A percentile compares a stretch with the other conserved stretches of the same genome.
Conservation (phyloP, 2,329 filamentous ascomycete species). For the Lachnellula cervina region DNA sequence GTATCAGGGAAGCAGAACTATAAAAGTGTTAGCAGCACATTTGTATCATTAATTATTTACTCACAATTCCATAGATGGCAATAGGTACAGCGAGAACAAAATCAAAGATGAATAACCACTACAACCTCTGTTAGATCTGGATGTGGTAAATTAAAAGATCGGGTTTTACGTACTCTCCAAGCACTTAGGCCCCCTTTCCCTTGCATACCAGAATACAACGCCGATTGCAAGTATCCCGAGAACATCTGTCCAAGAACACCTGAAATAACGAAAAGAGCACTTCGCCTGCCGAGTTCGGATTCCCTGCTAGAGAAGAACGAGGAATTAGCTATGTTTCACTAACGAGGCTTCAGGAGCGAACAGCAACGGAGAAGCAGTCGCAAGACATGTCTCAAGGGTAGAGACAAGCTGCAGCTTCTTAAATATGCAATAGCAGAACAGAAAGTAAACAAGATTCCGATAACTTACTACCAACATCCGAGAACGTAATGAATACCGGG, state of each 20-base stretch:
- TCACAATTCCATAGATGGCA: constrained; percentile 39
- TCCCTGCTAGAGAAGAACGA: constrained; percentile 21
- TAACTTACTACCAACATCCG: constrained; percentile 37
- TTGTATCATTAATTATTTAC: constrained; percentile 15
- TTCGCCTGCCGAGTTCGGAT: constrained; percentile 37
- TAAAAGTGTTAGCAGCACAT: background rate
- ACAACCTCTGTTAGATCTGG: no score
- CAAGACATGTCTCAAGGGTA: no score
- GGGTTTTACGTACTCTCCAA: constrained; percentile 26
- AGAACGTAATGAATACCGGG: constrained; percentile 36
- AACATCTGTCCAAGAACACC: constrained; percentile 37
- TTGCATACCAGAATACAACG: constrained; percentile 36
- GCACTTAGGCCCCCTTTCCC: constrained; percentile 34
- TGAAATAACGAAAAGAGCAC: constrained; percentile 36
- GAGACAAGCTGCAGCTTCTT: no score
- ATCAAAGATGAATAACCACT: constrained; percentile 43
- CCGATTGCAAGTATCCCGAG: constrained; percentile 39
- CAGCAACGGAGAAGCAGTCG: no score
- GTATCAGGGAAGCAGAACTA: constrained; percentile 40
- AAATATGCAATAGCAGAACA: no score
- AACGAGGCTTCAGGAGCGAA: no score
- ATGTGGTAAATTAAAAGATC: no score
- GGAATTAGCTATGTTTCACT: no score
- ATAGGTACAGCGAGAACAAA: constrained; percentile 30
- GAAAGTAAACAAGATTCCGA: no score